Evolutionary conservation across 202 grass and related monocot species (phyloP), one percentile per base, ranked within the genome.

Genomic region (Brachypodium distachyon): DNA sequence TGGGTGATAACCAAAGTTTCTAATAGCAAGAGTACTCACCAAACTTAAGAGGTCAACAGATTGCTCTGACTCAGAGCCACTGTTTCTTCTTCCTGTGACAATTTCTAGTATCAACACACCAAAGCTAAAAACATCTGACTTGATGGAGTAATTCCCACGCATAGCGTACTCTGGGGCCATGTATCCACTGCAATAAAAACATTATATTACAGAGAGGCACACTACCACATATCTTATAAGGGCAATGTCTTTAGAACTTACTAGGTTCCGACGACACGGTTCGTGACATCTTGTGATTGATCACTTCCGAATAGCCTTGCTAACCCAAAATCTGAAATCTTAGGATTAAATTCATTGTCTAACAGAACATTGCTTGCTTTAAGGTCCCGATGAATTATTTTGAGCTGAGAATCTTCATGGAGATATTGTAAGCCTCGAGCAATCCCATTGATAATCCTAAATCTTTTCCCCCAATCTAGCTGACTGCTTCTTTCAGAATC

Each of bases 281-380:
- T 90, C 41, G 90, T 97, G 18, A 78, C 44, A 64, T 89, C 87
- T 49, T 73, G 79, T 37, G 84, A 79, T 76, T 97, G 87, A 40
- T 97, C 85, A 18, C 46, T 55, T 62, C 77, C 83, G 17, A 92
- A 90, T n/a, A 90, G 72, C 40, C 85, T 82, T 63, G 90, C 90
- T 22, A 90, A 79, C 4, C 93, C 93, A 51, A 97, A 97, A 54
- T 97, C 87, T 13, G 90, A 86, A 25, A 97, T 93, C 65, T 93
- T 97, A 16, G 87, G 90, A 74, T 43, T 91, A 74, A 89, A 87
- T 52, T 89, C 81, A 21, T 37, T 12, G 64, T 93, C 87, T 47
- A 93, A 46, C 26, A 97, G 66, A 66, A 97, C 61, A 56, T 93
- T 93, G 53, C 90, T 91, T 0, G 81, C 90, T 81, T 91, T 97